Evolutionary conservation across 2,329 filamentous ascomycete species (phyloP), one percentile per base, ranked within the genome.

Genomic region (Botrytis aclada): DNA sequence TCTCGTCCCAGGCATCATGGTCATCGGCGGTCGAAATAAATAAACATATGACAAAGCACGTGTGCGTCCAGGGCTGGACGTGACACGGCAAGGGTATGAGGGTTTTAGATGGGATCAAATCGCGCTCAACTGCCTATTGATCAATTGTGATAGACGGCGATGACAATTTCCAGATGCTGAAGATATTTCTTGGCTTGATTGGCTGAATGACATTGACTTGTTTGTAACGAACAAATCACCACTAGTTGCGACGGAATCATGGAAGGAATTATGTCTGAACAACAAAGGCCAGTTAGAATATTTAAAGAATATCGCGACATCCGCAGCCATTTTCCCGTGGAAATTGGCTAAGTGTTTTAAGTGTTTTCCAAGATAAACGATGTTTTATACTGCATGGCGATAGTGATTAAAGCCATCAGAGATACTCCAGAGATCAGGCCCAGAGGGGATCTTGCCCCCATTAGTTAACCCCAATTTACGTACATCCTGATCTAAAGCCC

Each of bases 21-120:
- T 43, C 61, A 69, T 72, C 65, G 65, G 41, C 63, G 43, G 56
- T 14, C 45, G 29, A 45, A 39, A 54, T 77, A 77, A 78, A 79
- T 78, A 79, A 76, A 79, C 74, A 73, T 77, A 77, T 79, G 73
- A 79, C 75, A 75, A 79, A 79, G 77, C 77, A 76, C 75, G 74
- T 78, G 75, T 70, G 70, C 39, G 69, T 25, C 54, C 54, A 69
- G 70, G 63, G 63, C 63, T 51, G 34, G 70, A 47, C 84, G 83
- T 77, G 79, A 66, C 41, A 70, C 41, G 81, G 73, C 73, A 66
- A 60, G 72, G 43, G 43, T 29, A 20, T 39, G 25, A 56, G 51
- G 51, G 61, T 34, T 65, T 54, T 67, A 32, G 39, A 39, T 20
- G 51, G 67, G 67, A 54, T 34, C 61, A 45, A 58, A 47, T 45